Conservation (phyloP, 2,329 filamentous ascomycete species). For the Aschersonia sp. region DNA sequence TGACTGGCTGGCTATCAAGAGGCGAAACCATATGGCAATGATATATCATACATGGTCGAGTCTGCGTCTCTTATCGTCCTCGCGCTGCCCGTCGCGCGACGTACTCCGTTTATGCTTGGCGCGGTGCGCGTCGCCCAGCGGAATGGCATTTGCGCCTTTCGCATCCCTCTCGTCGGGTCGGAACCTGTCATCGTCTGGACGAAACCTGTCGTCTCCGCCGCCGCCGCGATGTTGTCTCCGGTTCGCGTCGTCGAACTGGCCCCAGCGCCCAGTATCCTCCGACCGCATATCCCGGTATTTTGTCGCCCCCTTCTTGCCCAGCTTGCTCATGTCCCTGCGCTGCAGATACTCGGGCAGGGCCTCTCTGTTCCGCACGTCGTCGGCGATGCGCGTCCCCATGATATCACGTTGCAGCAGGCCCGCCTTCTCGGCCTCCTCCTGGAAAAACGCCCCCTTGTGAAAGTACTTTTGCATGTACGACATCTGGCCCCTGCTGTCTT, state of each 20-base stretch:
- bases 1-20: too few relatives aligned
- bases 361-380: slow-evolving; percentile 72
- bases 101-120: slow-evolving; percentile 32
- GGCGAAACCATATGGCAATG: not conserved
- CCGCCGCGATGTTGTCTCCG: slow-evolving; percentile 20
- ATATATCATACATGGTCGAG: slow-evolving; percentile 26
- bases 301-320: slow-evolving; percentile 83
- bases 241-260: slow-evolving; percentile 40
- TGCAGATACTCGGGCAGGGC: slow-evolving; percentile 83
- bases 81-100: slow-evolving; percentile 38
- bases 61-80: slow-evolving; percentile 42
- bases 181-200: slow-evolving; percentile 40
- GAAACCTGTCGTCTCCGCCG: slow-evolving; percentile 46
- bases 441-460: slow-evolving; percentile 93
- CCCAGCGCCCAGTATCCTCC: slow-evolving; percentile 88
- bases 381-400: slow-evolving; percentile 70
- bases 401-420: slow-evolving; percentile 70
- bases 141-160: slow-evolving; percentile 49
- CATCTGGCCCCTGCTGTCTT: slow-evolving; percentile 65
- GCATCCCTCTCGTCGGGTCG: slow-evolving; percentile 25
- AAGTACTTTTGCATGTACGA: slow-evolving; percentile 91
- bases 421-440: slow-evolving; percentile 61
- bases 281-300: slow-evolving; percentile 77
- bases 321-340: slow-evolving; percentile 80
- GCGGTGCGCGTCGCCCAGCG: slow-evolving; percentile 38